These are phyloP conservation scores for Rhodotorula sp. DNA, from an alignment of 1,284 basidiomycete genomes.

Conservation along the genomic window DNA sequence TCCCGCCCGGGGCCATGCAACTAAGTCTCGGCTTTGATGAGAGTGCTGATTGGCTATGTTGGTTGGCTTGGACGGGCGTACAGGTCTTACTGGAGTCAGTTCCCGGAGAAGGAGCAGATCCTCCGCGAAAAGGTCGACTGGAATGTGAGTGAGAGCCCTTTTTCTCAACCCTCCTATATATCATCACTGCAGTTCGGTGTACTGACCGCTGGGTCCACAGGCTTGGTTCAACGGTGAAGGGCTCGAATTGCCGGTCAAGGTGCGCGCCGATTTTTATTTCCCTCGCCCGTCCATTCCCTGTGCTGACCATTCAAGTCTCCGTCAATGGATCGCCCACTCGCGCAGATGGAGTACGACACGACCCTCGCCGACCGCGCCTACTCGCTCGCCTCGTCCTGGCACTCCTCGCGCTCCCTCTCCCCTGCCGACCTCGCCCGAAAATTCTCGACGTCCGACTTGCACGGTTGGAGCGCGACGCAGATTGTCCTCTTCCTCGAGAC, in stretches of 20 bases:
- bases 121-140: slow-evolving; percentile 72
- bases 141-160: slow-evolving; percentile 56
- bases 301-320: neutral
- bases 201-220: slow-evolving; percentile 7
- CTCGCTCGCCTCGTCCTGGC: slow-evolving; percentile 73
- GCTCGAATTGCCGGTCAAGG: slow-evolving; percentile 49
- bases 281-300: neutral
- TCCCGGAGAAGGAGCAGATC: slow-evolving; percentile 55
- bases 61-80: neutral
- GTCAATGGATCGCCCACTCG: neutral
- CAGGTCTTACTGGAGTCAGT: slow-evolving; percentile 58
- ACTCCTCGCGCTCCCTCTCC: slow-evolving; percentile 58
- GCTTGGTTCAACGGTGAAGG: slow-evolving; percentile 44
- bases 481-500: slow-evolving; percentile 65
- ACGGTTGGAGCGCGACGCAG: slow-evolving; percentile 65
- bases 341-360: slow-evolving; percentile 74
- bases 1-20: slow-evolving; percentile 37
- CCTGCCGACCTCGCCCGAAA: slow-evolving; percentile 54
- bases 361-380: slow-evolving; percentile 65
- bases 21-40: neutral
- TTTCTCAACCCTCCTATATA: too few relatives aligned
- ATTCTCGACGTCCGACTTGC: slow-evolving; percentile 61
- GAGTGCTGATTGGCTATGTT: neutral
- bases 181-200: too few relatives aligned
- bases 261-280: neutral